Percentiles rank a stretch among this genome's conserved stretches.
Conservation (phyloP, 148 eudicot species). For the Chenopodium quinoa region DNA sequence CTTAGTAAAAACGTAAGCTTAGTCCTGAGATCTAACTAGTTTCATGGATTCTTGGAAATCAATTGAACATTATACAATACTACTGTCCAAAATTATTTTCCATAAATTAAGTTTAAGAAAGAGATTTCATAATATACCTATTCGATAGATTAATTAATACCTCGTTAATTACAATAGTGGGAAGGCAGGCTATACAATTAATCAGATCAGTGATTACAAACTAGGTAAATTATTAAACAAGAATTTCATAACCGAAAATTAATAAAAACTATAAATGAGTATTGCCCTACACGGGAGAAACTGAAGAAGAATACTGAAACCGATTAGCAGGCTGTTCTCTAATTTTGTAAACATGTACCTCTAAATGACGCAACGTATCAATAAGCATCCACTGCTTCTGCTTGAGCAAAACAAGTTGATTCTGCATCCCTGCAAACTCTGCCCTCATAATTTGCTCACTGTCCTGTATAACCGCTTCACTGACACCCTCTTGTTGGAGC, state of each 20-base stretch:
- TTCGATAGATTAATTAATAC: too few relatives aligned
- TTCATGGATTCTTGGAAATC: neutral
- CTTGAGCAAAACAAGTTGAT: slow-evolving; percentile 68
- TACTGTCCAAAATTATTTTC: neutral
- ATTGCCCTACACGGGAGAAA: slow-evolving; percentile 28
- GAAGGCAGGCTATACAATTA: too few relatives aligned
- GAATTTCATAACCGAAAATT: neutral
- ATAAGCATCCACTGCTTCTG: slow-evolving; percentile 74
- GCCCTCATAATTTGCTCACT: slow-evolving; percentile 71
- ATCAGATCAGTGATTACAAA: too few relatives aligned
- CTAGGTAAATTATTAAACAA: too few relatives aligned
- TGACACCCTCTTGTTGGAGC: slow-evolving; percentile 66
- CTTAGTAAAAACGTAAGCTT: neutral
- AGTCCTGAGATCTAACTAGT: neutral
- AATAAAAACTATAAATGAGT: neutral
- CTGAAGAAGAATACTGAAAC: slow-evolving; percentile 37
- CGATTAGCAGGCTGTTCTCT: slow-evolving; percentile 27
- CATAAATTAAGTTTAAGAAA: too few relatives aligned
- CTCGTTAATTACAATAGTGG: neutral
- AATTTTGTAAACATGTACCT: slow-evolving; percentile 53
- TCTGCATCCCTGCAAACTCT: slow-evolving; percentile 67
- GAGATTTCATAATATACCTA: too few relatives aligned
- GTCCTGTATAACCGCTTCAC: slow-evolving; percentile 66
- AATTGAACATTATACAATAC: neutral
- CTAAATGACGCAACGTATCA: slow-evolving; percentile 73